phyloP scores from a whole-genome alignment of 352 stramenopile species.

The Pythium brassicae region DNA sequence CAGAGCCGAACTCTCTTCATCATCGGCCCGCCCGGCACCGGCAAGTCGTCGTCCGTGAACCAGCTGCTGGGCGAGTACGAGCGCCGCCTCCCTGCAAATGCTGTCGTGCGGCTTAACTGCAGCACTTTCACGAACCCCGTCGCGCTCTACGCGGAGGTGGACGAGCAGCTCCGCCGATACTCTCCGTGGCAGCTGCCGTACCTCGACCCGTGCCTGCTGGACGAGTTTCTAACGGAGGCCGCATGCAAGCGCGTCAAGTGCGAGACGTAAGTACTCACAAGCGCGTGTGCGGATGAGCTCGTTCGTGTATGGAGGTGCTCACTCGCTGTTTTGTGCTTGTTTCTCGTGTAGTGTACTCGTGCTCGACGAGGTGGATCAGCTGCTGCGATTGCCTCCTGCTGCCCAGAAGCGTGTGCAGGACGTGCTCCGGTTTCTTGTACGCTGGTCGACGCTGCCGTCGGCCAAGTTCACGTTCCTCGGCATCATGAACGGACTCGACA shows the following conservation, averaged over 20 bases:
- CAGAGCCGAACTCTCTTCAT: slow-evolving; percentile 43
- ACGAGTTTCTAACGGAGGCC: slow-evolving; percentile 33
- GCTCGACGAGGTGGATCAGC: slow-evolving; percentile 64
- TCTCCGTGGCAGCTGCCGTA: slow-evolving; percentile 20
- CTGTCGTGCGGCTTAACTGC: slow-evolving; percentile 56
- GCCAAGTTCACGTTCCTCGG: slow-evolving; percentile 44
- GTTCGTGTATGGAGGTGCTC: not conserved
- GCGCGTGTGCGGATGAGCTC: not conserved
- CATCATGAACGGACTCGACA: slow-evolving; percentile 75
- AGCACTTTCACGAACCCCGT: slow-evolving; percentile 50
- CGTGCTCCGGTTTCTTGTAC: slow-evolving; percentile 53
- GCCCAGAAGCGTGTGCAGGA: slow-evolving; percentile 42
- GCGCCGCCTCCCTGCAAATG: slow-evolving; percentile 5
- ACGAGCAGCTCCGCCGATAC: slow-evolving; percentile 22
- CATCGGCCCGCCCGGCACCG: slow-evolving; percentile 59
- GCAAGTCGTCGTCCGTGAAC: slow-evolving; percentile 61
- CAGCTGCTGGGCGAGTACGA: slow-evolving; percentile 30
- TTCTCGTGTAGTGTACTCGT: slow-evolving; percentile 28
- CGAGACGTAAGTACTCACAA: slow-evolving; percentile 9
- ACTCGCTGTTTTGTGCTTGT: not conserved
- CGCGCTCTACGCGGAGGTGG: slow-evolving; percentile 38
- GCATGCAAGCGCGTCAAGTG: not conserved
- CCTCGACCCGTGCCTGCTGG: slow-evolving; percentile 38
- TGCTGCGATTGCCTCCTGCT: slow-evolving; percentile 39
- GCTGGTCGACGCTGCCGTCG: slow-evolving; percentile 38